Base-by-base conservation (phyloP, 148 eudicot genomes). In the Spergularia marina region DNA sequence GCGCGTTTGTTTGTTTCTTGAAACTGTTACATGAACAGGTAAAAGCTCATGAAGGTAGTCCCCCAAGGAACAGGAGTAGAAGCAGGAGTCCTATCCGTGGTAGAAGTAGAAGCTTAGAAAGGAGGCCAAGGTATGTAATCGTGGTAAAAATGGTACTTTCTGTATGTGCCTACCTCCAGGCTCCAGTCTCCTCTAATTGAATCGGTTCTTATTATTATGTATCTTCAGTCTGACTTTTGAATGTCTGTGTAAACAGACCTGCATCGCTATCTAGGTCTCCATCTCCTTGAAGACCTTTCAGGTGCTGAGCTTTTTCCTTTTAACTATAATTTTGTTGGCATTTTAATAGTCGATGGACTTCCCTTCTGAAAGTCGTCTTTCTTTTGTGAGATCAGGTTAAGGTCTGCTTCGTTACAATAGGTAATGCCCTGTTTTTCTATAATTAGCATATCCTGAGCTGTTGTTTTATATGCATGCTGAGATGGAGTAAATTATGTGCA, bases 81-180 rank as follows among this genome's bases (percentile, higher is more conserved):
- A 78, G 76, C 72, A 71, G 80, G 71, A 78, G 73, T 64, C 81
- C 81, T 56, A 17, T 61, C 2, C 81, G 68, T 36, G 81, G 63
- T 57, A 73, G 77, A 79, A 79, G 81, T 73, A 66, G 73, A 56
- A 78, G 81, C 73, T 55, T 72, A 71, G 81, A 56, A 65, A 78
- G 47, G 44, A 73, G 44, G 51, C 77, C 68, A 34, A 79, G 81
- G 81, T 79, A 23, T 1, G 25, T 23, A 59, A 49, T 4, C 1
- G 39, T n/a, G 10, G 10, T 25, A 57, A 30, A 30, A 2, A 57
- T 67, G 25, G 6, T 71, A 65, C n/a, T 17, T 67, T 47, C 62
- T 70, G 15, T 53, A 2, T 11, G 14, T 15, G 49, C 64, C 34
- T 11, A 1, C 70, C 70, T 60, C n/a, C 21, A 4, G 4, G 16